Percentiles rank a stretch among this genome's conserved stretches.
phyloP scores from a whole-genome alignment of 768 basidiomycete genomes.

The Kwoniella mangroviensis region DNA sequence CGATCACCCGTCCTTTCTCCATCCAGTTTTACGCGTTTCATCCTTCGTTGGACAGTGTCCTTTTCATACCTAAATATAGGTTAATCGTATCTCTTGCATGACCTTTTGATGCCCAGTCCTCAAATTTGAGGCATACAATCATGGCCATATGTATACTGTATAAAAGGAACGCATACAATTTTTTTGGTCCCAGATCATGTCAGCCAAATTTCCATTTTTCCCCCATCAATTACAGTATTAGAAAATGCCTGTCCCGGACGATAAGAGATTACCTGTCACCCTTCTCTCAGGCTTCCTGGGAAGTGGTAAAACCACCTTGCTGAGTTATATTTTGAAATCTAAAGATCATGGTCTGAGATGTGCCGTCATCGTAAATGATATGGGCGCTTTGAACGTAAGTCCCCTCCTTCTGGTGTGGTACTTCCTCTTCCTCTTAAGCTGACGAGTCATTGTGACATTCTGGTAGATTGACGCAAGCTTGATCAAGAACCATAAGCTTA shows the following conservation, averaged over 20 bases:
- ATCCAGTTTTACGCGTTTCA: neutral
- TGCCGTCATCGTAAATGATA: constrained; percentile 57
- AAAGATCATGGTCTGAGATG: constrained; percentile 47
- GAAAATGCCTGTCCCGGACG: constrained; percentile 36
- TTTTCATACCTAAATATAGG: too few relatives aligned
- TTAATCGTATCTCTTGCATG: neutral
- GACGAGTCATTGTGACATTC: neutral
- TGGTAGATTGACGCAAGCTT: constrained; percentile 54
- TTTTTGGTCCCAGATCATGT: too few relatives aligned
- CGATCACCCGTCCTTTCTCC: neutral
- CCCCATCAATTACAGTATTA: neutral
- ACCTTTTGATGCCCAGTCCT: neutral
- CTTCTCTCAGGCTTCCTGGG: constrained; percentile 56
- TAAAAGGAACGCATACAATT: neutral
- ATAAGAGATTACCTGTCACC: constrained; percentile 55
- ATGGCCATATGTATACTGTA: neutral
- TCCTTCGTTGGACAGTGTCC: neutral
- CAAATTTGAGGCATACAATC: neutral
- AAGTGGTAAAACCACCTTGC: constrained; percentile 54
- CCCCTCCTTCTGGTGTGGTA: neutral
- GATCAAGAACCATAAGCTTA: constrained; percentile 48
- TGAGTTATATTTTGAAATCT: constrained; percentile 49
- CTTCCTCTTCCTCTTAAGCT: too few relatives aligned
- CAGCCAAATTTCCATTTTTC: too few relatives aligned
- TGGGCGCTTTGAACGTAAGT: constrained; percentile 53